Base-by-base conservation (phyloP, 768 basidiomycete species). In the Favolaschia claudopus region DNA sequence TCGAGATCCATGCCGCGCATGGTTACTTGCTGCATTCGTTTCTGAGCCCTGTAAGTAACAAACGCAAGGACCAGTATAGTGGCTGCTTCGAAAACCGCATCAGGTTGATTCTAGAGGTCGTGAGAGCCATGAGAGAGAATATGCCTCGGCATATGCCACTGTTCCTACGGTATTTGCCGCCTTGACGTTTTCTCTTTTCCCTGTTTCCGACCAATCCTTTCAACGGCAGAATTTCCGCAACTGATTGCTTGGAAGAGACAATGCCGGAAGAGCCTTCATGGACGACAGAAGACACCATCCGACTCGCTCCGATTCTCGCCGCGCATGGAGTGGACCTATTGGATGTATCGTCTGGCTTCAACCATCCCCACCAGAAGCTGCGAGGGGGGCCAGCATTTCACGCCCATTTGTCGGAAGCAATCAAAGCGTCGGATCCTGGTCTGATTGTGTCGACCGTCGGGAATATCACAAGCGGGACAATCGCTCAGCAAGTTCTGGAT, bases 71-170 rank as follows among this genome's bases (percentile, higher is more conserved):
- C 68, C 78, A 83, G 60, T 92, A 89, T 65, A 89, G 89, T 1
- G 90, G 90, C 2, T 83, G 81, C 63, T 83, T 90, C 55, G 88
- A 90, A 72, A 92, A 90, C 67, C 79, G 91, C 19, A 82, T 76
- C 17, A 77, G 89, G 10, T 75, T 93, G 31, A 77, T 81, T 10
- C 69, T 90, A 6, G 85, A 91, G 67, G 76, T 91, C 40, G 82
- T 88, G 13, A 85, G 89, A 44, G 85, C 85, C 4, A 75, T 92
- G 1, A 81, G 92, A 8, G 78, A 76, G 19, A 77, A 79, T 12
- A 88, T 91, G 63, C 85, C 86, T 0, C 70, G 77, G 4, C 72
- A 78, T 13, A 86, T 85, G 79, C 91, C 93, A 1, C 73, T 95
- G 17, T 92, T 93, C 74, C 76, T 89, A 52, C 81, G 92, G 86